Base-by-base conservation (phyloP, 2,329 filamentous ascomycete species). In the Ramularia endophylla region DNA sequence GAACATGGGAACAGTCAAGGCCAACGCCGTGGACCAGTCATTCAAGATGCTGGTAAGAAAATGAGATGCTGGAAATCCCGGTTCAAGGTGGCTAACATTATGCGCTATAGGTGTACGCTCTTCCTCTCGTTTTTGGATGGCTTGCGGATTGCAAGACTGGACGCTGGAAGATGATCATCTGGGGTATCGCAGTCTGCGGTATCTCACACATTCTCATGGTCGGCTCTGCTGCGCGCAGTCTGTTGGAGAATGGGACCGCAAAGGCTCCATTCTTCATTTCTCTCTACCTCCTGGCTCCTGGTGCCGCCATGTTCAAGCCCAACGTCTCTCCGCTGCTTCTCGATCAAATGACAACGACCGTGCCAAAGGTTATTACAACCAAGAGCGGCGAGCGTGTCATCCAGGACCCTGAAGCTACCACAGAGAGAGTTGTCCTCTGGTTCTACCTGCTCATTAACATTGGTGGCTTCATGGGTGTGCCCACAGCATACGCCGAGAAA, bases 371-470 rank as follows among this genome's bases (percentile, higher is more conserved):
- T 36, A 64, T 62, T 43, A 57, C 53, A 0, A 43, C 64, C 33
- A 53, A 68, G 53, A 60, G 41, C 56, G 67, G 68, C 39, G 67
- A 71, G 56, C 61, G 65, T 18, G 61, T 71, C 30, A 69, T 72
- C 35, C 63, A 68, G 20, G 68, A 71, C 36, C 68, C 68, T 13
- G 55, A 63, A 17, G 65, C 68, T 42, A 72, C 68, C 20, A 67
- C 68, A 33, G 64, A 67, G 44, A 55, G 68, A 18, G 68, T 71
- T 40, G 69, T 68, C 58, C 65, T 69, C 74, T 75, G 84, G 57
- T 86, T 85, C 67, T 86, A 86, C 64, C 59, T 75, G 60, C 81
- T 78, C 63, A 85, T 87, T 58, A 87, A 87, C 61, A 50, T 87
- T n/a, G 48, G 48, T 27, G 48, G 41, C n/a, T 50, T 50, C 37